phyloP scores from a whole-genome alignment of 2,329 filamentous ascomycete species.

The Magnaporthiopsis poae region DNA sequence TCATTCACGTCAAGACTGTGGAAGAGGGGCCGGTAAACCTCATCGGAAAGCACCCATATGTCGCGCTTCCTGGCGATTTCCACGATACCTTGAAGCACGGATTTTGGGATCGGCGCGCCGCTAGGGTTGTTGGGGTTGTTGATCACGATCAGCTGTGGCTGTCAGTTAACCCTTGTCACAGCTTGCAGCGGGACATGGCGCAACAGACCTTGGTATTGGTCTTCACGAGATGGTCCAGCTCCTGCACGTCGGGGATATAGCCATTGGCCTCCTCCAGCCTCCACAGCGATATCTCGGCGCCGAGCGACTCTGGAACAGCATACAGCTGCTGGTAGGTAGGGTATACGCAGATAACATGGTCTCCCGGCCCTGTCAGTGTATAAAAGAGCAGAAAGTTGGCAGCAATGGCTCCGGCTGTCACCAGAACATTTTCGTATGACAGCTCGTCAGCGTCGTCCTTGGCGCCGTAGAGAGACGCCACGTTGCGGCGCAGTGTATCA shows the following conservation, averaged over 20 bases:
- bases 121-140: slow-evolving; percentile 80
- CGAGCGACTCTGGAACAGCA: slow-evolving; percentile 60
- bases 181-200: no score
- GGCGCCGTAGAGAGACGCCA: slow-evolving; percentile 47
- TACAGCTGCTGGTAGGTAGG: slow-evolving; percentile 84
- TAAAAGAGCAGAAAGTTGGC: slow-evolving; percentile 80
- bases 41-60: slow-evolving; percentile 63
- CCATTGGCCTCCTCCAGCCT: slow-evolving; percentile 52
- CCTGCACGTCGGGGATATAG: slow-evolving; percentile 57
- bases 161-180: slow-evolving; percentile 24
- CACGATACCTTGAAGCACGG: slow-evolving; percentile 51
- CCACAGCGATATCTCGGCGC: slow-evolving; percentile 71
- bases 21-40: slow-evolving; percentile 78
- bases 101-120: slow-evolving; percentile 56
- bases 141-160: slow-evolving; percentile 36
- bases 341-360: slow-evolving; percentile 79
- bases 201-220: slow-evolving; percentile 59
- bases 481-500: slow-evolving; percentile 48
- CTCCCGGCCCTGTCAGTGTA: slow-evolving; percentile 58
- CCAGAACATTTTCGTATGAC: slow-evolving; percentile 59
- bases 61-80: slow-evolving; percentile 51
- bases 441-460: neutral
- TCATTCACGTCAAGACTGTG: slow-evolving; percentile 48
- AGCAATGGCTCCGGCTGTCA: slow-evolving; percentile 70
- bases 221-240: slow-evolving; percentile 55